Percentiles rank a stretch among this genome's conserved stretches.
Conservation (phyloP, 495 filamentous ascomycete species). For the Rhypophila decipiens region DNA sequence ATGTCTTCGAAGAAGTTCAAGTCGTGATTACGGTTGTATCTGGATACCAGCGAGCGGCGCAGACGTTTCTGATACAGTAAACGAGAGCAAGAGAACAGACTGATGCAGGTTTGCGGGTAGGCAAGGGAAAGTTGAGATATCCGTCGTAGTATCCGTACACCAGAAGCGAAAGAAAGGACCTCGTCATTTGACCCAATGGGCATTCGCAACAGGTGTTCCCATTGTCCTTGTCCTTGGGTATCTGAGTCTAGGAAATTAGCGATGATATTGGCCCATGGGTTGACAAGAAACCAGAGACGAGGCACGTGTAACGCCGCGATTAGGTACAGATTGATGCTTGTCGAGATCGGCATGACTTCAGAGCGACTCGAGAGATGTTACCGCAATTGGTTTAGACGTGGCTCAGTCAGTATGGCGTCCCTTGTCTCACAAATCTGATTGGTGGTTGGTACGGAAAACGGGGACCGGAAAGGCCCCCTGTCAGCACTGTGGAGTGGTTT, state of each 20-base stretch:
- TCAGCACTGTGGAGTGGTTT: not conserved
- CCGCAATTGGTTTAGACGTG: constrained; percentile 20
- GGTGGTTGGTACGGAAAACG: constrained; percentile 18
- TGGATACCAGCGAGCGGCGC: not conserved
- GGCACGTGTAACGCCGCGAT: not conserved
- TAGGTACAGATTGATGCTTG: too few relatives aligned
- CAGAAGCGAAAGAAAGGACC: too few relatives aligned
- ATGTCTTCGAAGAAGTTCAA: too few relatives aligned
- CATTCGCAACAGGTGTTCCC: too few relatives aligned
- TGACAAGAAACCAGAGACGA: not conserved
- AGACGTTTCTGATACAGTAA: not conserved
- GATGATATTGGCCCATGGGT: too few relatives aligned
- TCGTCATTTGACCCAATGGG: too few relatives aligned
- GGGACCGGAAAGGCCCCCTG: not conserved
- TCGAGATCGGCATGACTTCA: constrained; percentile 12
- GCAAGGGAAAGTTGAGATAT: too few relatives aligned
- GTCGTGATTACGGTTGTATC: not conserved
- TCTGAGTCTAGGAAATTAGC: too few relatives aligned
- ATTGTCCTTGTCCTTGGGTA: too few relatives aligned
- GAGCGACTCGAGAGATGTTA: constrained; percentile 10
- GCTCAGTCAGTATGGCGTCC: constrained; percentile 16
- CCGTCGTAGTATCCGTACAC: too few relatives aligned
- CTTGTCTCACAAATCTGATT: constrained; percentile 10
- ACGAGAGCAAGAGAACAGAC: not conserved
- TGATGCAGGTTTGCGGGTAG: not conserved